These are phyloP conservation scores for Saccharomycopsis lassenensis DNA, from an alignment of 805 yeast genomes.

Conservation along the genomic window DNA sequence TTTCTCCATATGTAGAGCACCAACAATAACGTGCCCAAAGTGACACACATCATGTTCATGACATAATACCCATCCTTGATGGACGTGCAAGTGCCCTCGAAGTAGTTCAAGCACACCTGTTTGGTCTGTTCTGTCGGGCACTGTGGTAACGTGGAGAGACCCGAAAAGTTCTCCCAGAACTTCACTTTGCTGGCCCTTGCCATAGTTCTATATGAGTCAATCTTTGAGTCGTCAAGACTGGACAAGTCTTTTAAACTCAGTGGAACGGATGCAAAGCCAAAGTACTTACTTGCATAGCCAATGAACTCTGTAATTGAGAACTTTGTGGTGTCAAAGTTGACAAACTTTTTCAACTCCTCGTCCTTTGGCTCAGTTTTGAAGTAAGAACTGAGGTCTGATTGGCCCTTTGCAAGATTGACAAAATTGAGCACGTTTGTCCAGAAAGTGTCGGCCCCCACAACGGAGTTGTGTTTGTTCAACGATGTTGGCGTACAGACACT, in stretches of 20 bases:
- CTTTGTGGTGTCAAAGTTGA: background rate
- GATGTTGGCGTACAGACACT: constrained; percentile 43
- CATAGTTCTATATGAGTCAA: constrained; percentile 3
- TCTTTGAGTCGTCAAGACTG: background rate
- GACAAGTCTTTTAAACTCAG: background rate
- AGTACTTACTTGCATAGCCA: background rate
- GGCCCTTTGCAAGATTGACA: background rate
- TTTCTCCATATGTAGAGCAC: constrained; percentile 55
- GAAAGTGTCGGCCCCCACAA: constrained; percentile 7
- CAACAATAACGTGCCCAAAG: constrained; percentile 54
- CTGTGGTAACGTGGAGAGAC: constrained; percentile 19
- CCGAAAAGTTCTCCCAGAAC: constrained; percentile 13
- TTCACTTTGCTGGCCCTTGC: constrained; percentile 20
- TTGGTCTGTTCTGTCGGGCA: constrained; percentile 33
- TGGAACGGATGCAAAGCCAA: background rate
- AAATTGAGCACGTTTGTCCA: constrained; percentile 8
- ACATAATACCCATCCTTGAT: constrained; percentile 75
- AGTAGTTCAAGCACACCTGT: constrained; percentile 34
- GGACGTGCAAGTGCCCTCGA: constrained; percentile 45
- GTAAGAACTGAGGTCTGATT: background rate
- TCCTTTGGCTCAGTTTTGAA: constrained; percentile 3
- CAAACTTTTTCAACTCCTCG: constrained; percentile 4
- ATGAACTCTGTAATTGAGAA: constrained; percentile 5
- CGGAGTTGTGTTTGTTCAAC: constrained; percentile 8
- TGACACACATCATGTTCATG: constrained; percentile 63